Conservation (phyloP, 495 filamentous ascomycete genomes). For the Usnea hakonensis region DNA sequence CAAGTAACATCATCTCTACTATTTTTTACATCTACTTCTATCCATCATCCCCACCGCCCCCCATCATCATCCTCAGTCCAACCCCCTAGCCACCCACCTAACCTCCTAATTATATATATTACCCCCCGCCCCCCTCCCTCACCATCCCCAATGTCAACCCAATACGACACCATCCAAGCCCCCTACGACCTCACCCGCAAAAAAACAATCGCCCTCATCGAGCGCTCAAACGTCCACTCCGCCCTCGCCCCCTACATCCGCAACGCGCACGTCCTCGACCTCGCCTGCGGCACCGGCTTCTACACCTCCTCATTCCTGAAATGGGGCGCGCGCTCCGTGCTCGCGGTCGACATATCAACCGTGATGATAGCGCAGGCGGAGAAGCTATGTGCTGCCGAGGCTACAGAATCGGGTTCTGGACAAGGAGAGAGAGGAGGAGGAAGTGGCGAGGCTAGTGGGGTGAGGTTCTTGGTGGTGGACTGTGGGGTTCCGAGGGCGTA, state of each 20-base stretch:
- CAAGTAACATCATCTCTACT: too few species aligned
- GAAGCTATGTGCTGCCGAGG: too few species aligned
- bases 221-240: slow-evolving; percentile 21
- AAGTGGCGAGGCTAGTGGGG: too few species aligned
- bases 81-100: background rate
- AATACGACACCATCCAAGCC: slow-evolving; percentile 20
- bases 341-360: slow-evolving; percentile 30
- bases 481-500: slow-evolving; percentile 15
- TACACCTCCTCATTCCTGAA: slow-evolving; percentile 20
- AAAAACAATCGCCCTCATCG: slow-evolving; percentile 13
- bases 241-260: slow-evolving; percentile 17
- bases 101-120: background rate
- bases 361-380: too few species aligned
- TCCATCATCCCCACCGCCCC: too few species aligned
- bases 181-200: slow-evolving; percentile 21
- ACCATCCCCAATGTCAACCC: slow-evolving; percentile 12
- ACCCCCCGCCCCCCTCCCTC: background rate
- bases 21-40: too few species aligned
- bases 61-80: too few species aligned
- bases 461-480: slow-evolving; percentile 23
- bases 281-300: slow-evolving; percentile 28
- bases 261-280: slow-evolving; percentile 26
- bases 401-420: too few species aligned
- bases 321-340: slow-evolving; percentile 26
- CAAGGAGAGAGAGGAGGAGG: too few species aligned